A percentile compares a stretch with the other conserved stretches of the same genome.
phyloP scores from a whole-genome alignment of 2,329 filamentous ascomycete species.

The Chalaropsis thielavioides region DNA sequence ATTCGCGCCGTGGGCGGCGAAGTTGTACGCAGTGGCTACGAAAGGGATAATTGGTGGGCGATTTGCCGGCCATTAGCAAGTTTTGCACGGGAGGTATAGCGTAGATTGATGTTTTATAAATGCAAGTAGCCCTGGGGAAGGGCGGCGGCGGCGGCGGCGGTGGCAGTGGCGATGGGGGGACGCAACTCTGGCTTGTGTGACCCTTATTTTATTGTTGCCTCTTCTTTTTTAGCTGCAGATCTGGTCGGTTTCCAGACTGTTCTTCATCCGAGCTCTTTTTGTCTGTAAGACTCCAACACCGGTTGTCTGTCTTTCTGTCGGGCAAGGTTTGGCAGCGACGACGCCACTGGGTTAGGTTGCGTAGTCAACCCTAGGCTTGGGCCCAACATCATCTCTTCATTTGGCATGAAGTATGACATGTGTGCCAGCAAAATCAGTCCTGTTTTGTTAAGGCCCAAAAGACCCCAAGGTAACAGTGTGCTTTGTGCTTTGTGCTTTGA shows the following conservation, averaged over 20 bases:
- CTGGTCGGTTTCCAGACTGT: not conserved
- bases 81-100: not conserved
- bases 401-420: not conserved
- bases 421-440: not conserved
- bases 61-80: conserved; percentile 32
- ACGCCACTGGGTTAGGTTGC: not conserved
- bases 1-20: conserved; percentile 57
- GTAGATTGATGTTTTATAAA: too few relatives aligned
- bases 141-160: too few relatives aligned
- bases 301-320: not conserved
- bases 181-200: too few relatives aligned
- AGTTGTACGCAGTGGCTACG: conserved; percentile 72
- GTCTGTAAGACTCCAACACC: not conserved
- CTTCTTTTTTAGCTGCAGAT: not conserved
- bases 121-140: too few relatives aligned
- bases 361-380: not conserved
- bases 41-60: conserved; percentile 98
- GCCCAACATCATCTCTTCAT: conserved; percentile 2
- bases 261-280: not conserved
- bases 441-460: not conserved
- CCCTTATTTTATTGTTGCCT: not conserved
- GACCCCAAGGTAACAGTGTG: not conserved
- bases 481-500: conserved; percentile 2
- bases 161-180: too few relatives aligned
- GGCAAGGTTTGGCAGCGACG: not conserved